Evolutionary conservation across 1,284 basidiomycete genomes (phyloP).

Genomic region (Ceratobasidium theobromae): DNA sequence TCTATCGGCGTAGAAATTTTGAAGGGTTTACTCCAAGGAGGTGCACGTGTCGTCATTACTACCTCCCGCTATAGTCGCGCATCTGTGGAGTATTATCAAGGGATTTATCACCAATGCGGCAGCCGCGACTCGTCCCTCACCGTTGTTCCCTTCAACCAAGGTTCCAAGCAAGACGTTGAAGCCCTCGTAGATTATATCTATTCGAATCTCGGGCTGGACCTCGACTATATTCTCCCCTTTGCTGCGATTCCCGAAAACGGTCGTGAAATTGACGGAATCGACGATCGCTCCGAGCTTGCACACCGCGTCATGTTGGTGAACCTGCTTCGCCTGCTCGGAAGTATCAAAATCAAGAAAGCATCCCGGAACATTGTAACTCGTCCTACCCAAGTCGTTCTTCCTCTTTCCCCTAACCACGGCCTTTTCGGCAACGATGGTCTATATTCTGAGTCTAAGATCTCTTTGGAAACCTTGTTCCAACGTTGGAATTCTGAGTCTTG

Average conservation of each 20-base stretch:
- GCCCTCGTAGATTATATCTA: constrained; percentile 98
- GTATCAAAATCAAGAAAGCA: constrained; percentile 97
- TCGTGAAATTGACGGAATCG: constrained; percentile 93
- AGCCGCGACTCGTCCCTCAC: constrained; percentile 93
- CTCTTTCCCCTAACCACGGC: constrained; percentile 97
- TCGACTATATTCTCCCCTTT: constrained; percentile 98
- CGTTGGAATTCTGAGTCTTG: constrained; percentile 98
- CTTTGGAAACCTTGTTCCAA: constrained; percentile 96
- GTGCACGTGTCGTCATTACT: constrained; percentile 94
- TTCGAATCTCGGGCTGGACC: constrained; percentile 87
- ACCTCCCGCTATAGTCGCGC: constrained; percentile 93
- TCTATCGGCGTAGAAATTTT: constrained; percentile 98
- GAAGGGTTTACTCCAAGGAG: constrained; percentile 94
- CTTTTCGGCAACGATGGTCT: constrained; percentile 97
- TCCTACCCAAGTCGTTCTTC: constrained; percentile 96
- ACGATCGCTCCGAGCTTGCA: constrained; percentile 96
- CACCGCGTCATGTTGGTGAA: constrained; percentile 98
- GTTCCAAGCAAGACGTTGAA: constrained; percentile 96
- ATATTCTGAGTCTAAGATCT: constrained; percentile 98
- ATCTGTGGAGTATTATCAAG: constrained; percentile 97
- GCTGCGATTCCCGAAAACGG: constrained; percentile 98
- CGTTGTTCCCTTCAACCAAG: constrained; percentile 98
- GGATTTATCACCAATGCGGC: constrained; percentile 94
- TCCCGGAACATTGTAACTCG: constrained; percentile 94
- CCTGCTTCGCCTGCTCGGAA: constrained; percentile 91